Evolutionary conservation across 176 grass and related monocot species (phyloP), one percentile per base, ranked within the genome.

Genomic region (Aegilops longissima): DNA sequence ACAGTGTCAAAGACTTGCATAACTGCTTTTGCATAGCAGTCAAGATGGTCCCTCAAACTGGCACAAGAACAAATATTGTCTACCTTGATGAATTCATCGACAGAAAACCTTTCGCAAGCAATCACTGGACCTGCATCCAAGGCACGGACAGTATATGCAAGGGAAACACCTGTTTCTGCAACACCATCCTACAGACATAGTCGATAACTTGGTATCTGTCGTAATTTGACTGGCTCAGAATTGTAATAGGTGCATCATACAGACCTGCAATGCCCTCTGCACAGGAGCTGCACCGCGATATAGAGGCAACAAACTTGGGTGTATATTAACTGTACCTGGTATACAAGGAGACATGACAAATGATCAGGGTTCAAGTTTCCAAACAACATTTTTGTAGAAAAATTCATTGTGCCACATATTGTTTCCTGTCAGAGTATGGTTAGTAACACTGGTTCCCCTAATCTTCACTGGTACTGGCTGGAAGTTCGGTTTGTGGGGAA

Each of bases 251-350:
- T 17, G 74, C 20, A 87, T 12, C 35, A 84, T 35, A 78, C 70
- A 82, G 76, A 98, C 96, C 92, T 98, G 93, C 89, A 98, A 84
- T 73, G 96, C 93, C 82, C 96, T 98, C 81, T 98, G 96, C 82
- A 95, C 96, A 86, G 96, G 96, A 92, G 96, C 96, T 86, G 96
- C 93, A 84, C 96, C 96, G 17, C 96, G 91, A 84, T 98, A 98
- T 61, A 93, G 79, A 83, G 96, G 93, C 78, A 98, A 84, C 68
- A 98, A 92, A 90, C 96, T 95, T 82, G 96, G 96, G 66, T 98
- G 96, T 66, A 95, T 91, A 88, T 98, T 98, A 87, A 98, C 92
- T 63, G 96, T 98, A 30, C 96, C 96, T 98, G 82, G 62, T 73
- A 89, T 76, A 69, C 6, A 66, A 64, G 25, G 20, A 33, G 18